A percentile compares a stretch with the other conserved stretches of the same genome.
Conservation (phyloP, 257 asterid species). For the Ballota nigra region DNA sequence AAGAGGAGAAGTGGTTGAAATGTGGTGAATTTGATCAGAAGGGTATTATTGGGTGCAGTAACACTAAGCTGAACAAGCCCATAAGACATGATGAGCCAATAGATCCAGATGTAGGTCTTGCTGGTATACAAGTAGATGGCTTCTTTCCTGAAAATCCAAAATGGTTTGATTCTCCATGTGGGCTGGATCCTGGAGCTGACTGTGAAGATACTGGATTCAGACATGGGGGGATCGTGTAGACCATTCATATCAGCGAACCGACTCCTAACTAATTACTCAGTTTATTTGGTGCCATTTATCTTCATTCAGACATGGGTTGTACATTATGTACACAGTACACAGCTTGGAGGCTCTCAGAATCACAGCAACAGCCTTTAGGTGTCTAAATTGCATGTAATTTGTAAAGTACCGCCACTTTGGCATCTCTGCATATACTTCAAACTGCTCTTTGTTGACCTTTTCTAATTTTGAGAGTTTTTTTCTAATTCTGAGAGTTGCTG, state of each 20-base stretch:
- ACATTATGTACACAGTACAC: slow-evolving; percentile 36
- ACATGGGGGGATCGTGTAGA: slow-evolving; percentile 75
- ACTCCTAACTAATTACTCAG: slow-evolving; percentile 45
- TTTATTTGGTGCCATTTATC: slow-evolving; percentile 27
- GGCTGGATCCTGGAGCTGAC: slow-evolving; percentile 27
- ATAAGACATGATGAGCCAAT: slow-evolving; percentile 57
- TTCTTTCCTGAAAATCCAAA: slow-evolving; percentile 89
- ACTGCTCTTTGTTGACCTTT: slow-evolving; percentile 22
- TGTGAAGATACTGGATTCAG: slow-evolving; percentile 75
- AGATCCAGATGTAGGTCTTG: slow-evolving; percentile 80
- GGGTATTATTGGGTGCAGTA: slow-evolving; percentile 57
- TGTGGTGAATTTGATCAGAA: slow-evolving; percentile 75
- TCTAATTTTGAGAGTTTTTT: slow-evolving; percentile 22
- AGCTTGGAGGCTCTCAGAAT: slow-evolving; percentile 31
- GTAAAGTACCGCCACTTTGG: slow-evolving; percentile 43
- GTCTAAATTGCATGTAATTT: slow-evolving; percentile 37
- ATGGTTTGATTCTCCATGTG: slow-evolving; percentile 47
- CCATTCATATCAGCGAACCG: slow-evolving; percentile 51
- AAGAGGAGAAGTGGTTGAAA: slow-evolving; percentile 84
- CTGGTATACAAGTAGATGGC: slow-evolving; percentile 72
- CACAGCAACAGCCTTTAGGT: slow-evolving; percentile 32
- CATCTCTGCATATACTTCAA: slow-evolving; percentile 37
- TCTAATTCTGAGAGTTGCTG: slow-evolving; percentile 20
- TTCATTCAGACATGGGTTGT: slow-evolving; percentile 38
- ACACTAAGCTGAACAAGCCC: slow-evolving; percentile 42